These are phyloP conservation scores for Xylariaceae sp. DNA, from an alignment of 2,329 filamentous ascomycete genomes.

Conservation along the genomic window DNA sequence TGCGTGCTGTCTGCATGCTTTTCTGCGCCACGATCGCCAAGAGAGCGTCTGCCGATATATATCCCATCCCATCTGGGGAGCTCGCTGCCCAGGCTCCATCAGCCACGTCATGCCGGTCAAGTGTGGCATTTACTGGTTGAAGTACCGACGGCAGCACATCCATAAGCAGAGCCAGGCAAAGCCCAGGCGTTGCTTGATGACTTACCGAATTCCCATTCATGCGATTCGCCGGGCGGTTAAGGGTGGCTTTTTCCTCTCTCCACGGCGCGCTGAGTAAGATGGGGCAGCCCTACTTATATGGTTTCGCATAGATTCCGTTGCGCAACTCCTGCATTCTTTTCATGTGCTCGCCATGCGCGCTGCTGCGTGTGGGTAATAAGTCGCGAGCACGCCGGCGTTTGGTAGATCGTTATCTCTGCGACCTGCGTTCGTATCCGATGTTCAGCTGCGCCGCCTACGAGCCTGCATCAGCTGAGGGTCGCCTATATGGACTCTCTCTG, in stretches of 20 bases:
- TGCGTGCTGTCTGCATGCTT: neutral
- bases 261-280: no score
- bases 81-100: neutral
- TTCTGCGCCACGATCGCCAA: slow-evolving; percentile 13
- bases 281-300: no score
- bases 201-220: no score
- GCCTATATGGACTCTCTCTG: no score
- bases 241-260: no score
- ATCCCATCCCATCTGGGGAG: neutral
- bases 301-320: slow-evolving; percentile 1
- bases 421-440: neutral
- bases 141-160: no score
- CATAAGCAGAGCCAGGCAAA: no score
- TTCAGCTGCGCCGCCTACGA: slow-evolving; percentile 10
- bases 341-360: neutral
- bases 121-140: slow-evolving; percentile 2
- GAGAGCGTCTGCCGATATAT: slow-evolving; percentile 6
- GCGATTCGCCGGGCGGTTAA: no score
- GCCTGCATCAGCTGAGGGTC: slow-evolving; percentile 11
- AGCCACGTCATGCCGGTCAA: slow-evolving; percentile 13
- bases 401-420: slow-evolving; percentile 5
- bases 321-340: slow-evolving; percentile 3
- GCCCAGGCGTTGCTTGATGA: no score
- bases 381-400: slow-evolving; percentile 2
- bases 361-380: slow-evolving; percentile 8